Evolutionary conservation across 2,329 filamentous ascomycete genomes (phyloP).

Genomic region (Venturia aucupariae): DNA sequence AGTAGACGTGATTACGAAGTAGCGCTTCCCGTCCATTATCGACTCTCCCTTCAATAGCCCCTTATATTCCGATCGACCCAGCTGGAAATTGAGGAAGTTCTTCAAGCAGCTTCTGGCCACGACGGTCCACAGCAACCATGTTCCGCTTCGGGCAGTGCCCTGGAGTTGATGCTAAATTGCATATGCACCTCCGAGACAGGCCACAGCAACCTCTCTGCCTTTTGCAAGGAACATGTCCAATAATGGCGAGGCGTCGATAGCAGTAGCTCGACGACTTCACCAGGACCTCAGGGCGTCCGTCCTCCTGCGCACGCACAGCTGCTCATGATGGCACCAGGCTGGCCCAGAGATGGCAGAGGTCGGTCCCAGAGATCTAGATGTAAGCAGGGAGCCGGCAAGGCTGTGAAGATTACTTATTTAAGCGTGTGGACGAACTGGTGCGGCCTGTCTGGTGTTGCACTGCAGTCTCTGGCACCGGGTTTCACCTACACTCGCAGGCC

Average conservation of each 20-base stretch:
- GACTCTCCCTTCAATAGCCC: not conserved
- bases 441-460: not conserved
- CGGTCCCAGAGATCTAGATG: no score
- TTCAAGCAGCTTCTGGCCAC: not conserved
- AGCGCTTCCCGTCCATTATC: not conserved
- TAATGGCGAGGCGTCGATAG: not conserved
- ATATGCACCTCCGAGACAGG: not conserved
- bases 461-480: no score
- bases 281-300: not conserved
- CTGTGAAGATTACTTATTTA: not conserved
- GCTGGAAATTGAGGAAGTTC: not conserved
- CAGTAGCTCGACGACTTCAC: not conserved
- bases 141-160: not conserved
- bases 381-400: no score
- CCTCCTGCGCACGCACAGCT: not conserved
- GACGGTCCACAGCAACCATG: not conserved
- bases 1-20: no score
- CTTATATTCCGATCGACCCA: not conserved
- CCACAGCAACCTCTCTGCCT: not conserved
- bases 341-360: not conserved
- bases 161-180: not conserved
- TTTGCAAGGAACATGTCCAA: not conserved
- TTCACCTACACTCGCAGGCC: no score
- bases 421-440: not conserved
- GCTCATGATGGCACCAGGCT: conserved; percentile 1